Percentiles rank a stretch among this genome's conserved stretches.
These are phyloP conservation scores for Raffaelea albimanens DNA, from an alignment of 2,329 filamentous ascomycete genomes.

Conservation along the genomic window DNA sequence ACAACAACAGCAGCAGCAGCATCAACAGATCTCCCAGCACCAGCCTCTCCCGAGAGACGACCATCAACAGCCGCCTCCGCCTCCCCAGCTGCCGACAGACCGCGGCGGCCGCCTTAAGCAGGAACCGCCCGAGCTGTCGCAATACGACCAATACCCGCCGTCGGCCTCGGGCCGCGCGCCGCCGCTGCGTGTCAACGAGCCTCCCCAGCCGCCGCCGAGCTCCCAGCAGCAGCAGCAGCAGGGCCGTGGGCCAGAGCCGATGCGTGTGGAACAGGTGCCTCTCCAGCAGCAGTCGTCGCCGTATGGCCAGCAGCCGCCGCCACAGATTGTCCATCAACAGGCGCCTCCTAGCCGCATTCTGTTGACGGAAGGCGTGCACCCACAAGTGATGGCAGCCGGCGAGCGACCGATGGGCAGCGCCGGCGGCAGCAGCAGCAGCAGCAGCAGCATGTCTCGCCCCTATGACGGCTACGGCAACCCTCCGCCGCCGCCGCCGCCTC, in stretches of 20 bases:
- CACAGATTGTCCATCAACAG: slow-evolving; percentile 13
- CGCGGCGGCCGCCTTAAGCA: slow-evolving; percentile 1
- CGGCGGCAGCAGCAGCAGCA: slow-evolving; percentile 10
- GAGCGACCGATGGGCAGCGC: slow-evolving; percentile 28
- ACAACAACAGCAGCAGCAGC: slow-evolving; percentile 6
- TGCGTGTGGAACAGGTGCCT: background rate
- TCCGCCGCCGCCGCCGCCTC: background rate
- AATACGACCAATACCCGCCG: slow-evolving; percentile 7
- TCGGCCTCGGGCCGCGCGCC: slow-evolving; percentile 1
- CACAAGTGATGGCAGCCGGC: slow-evolving; percentile 7
- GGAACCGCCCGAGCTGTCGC: slow-evolving; percentile 1
- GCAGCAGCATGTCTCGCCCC: background rate
- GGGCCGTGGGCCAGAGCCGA: slow-evolving; percentile 5
- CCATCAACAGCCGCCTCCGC: background rate
- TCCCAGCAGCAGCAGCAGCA: background rate
- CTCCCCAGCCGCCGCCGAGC: background rate
- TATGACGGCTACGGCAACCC: slow-evolving; percentile 15
- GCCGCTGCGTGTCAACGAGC: slow-evolving; percentile 4
- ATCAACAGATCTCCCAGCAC: slow-evolving; percentile 19
- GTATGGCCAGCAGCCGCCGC: slow-evolving; percentile 20
- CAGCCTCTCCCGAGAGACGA: slow-evolving; percentile 5
- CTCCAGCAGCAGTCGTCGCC: slow-evolving; percentile 24
- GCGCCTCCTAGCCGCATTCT: slow-evolving; percentile 9
- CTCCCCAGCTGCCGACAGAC: background rate
- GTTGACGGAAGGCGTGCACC: slow-evolving; percentile 11